Conservation (phyloP, 768 basidiomycete species). For the Pseudohyphozyma bogoriensis region DNA sequence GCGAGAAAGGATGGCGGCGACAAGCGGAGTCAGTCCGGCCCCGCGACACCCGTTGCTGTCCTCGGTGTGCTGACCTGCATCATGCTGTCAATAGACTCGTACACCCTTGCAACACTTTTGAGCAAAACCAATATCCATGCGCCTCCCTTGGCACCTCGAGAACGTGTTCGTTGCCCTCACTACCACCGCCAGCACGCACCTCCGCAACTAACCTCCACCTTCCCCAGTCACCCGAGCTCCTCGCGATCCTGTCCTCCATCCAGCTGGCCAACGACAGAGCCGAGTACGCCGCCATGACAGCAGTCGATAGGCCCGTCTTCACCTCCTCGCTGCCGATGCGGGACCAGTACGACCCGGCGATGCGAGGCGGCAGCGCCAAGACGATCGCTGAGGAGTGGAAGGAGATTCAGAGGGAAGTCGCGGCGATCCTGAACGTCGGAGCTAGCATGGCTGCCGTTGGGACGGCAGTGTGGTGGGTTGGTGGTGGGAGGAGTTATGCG, state of each 20-base stretch:
- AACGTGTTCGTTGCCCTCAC: slow-evolving; percentile 1
- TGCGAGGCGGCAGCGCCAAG: background rate
- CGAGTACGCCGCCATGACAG: slow-evolving; percentile 20
- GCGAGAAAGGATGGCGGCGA: background rate
- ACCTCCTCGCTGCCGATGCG: slow-evolving; percentile 9
- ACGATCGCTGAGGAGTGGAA: slow-evolving; percentile 28
- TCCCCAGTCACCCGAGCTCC: slow-evolving; percentile 29
- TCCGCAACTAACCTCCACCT: background rate
- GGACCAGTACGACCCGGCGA: slow-evolving; percentile 3
- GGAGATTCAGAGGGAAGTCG: slow-evolving; percentile 24
- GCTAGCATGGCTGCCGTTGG: slow-evolving; percentile 30
- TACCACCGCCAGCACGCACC: background rate
- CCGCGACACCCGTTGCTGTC: too few species aligned
- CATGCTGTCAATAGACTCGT: background rate
- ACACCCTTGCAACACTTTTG: slow-evolving; percentile 6
- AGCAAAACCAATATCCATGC: slow-evolving; percentile 14
- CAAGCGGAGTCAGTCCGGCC: background rate
- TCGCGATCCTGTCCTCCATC: slow-evolving; percentile 28
- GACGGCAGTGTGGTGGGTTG: slow-evolving; percentile 29
- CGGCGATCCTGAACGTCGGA: slow-evolving; percentile 30
- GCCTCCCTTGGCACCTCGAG: slow-evolving; percentile 10
- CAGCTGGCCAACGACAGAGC: slow-evolving; percentile 18
- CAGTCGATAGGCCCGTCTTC: slow-evolving; percentile 1
- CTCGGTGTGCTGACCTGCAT: background rate
- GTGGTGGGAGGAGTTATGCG: slow-evolving; percentile 16